Base-by-base conservation (phyloP, 2,329 filamentous ascomycete genomes). In the Alternaria metachromatica region DNA sequence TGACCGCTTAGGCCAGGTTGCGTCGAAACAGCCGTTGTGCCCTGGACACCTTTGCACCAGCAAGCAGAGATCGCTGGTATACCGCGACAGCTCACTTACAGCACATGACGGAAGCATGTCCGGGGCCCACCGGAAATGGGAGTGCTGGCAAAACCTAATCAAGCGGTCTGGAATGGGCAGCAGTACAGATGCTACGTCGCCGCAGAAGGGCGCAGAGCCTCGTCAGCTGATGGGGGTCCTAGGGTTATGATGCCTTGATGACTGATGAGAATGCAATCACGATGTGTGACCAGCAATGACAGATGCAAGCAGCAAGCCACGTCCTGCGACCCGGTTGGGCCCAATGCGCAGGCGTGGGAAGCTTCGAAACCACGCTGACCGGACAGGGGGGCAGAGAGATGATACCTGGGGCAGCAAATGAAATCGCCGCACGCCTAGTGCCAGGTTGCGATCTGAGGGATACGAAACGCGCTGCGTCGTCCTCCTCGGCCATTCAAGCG, bases 401-500 rank as follows among this genome's bases (percentile, higher is more conserved):
- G 65, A 69, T 65, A 60, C 57, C 65, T 72, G 68, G 71, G 74
- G 71, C 72, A 76, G 68, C 75, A 76, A 75, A 74, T 75, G 68
- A 68, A 69, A 68, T 66, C 59, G 71, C 68, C 63, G 74, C 65
- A 56, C 58, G 61, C 64, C 60, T 64, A 58, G 60, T 30, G 62
- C 50, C 64, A 61, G 62, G 51, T 10, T 41, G 58, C 51, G 58
- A 61, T 66, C 60, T 61, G 65, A 53, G 61, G 49, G 62, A 67
- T 55, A 65, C 74, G 73, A 76, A 73, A 77, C 72, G 63, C 71
- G 66, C 66, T 68, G 69, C 63, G 69, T 70, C 68, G 64, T 71
- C 69, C 49, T 69, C 68, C 50, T 67, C 44, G 60, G 60, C 56
- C 55, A 60, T 18, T 55, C 55, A 58, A 1, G 93, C 92, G 58